These are phyloP conservation scores for Barnettozyma wickerhamii DNA, from an alignment of 805 yeast genomes.

Conservation along the genomic window DNA sequence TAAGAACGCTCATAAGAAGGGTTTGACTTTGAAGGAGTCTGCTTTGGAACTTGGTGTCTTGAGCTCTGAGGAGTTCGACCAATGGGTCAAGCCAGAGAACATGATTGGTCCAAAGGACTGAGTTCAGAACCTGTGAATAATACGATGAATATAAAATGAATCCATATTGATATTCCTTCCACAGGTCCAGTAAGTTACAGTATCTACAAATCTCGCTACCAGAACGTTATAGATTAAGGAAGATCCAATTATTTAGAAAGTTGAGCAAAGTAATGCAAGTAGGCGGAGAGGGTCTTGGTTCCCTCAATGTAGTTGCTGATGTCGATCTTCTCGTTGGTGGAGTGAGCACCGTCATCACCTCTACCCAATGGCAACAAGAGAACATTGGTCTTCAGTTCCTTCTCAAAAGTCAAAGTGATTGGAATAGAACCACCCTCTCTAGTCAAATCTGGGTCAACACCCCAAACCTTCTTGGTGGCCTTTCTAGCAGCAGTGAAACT, in stretches of 20 bases:
- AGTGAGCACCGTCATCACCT: conserved; percentile 99
- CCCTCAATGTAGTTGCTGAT: conserved; percentile 89
- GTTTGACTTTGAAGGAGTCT: conserved; percentile 89
- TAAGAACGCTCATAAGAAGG: conserved; percentile 97
- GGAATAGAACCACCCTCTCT: conserved; percentile 99
- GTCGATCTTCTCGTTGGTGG: conserved; percentile 92
- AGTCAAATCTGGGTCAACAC: conserved; percentile 91
- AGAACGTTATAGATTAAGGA: too few relatives aligned
- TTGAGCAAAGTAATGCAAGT: conserved; percentile 75
- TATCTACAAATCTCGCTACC: too few relatives aligned
- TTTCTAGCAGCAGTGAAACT: conserved; percentile 89
- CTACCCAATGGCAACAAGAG: conserved; percentile 94
- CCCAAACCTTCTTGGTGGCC: conserved; percentile 95
- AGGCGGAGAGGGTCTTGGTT: conserved; percentile 88
- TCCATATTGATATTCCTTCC: too few relatives aligned
- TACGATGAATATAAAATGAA: too few relatives aligned
- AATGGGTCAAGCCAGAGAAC: conserved; percentile 96
- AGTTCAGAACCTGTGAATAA: too few relatives aligned
- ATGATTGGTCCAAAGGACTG: conserved; percentile 86
- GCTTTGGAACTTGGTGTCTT: conserved; percentile 89
- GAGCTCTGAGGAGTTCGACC: conserved; percentile 81
- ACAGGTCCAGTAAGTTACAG: too few relatives aligned
- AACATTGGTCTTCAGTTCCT: conserved; percentile 79
- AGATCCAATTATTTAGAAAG: conserved; percentile 8
- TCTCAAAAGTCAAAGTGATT: conserved; percentile 89